Conservation (phyloP, 108 stramenopile genomes). For the Epithemia pelagica region DNA sequence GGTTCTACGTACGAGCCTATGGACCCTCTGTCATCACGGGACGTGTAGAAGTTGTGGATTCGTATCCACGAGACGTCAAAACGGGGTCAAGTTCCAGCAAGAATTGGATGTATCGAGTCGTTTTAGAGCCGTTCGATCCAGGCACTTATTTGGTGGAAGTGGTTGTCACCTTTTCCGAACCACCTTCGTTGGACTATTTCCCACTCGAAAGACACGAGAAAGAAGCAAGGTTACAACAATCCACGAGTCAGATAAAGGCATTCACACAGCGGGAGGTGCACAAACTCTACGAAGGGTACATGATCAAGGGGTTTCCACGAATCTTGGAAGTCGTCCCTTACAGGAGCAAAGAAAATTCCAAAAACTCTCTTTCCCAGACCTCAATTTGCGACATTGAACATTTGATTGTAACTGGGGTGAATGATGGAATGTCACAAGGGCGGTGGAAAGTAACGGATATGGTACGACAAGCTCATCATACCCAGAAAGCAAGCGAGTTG, state of each 20-base stretch:
- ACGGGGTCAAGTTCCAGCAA: not conserved
- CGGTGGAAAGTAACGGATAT: constrained; percentile 37
- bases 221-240: not conserved
- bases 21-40: constrained; percentile 65
- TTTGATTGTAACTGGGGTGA: constrained; percentile 6
- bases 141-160: constrained; percentile 69
- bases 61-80: constrained; percentile 5
- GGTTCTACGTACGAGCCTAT: constrained; percentile 64
- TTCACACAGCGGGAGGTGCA: constrained; percentile 20
- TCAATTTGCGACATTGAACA: constrained; percentile 12
- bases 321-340: constrained; percentile 10
- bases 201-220: constrained; percentile 19
- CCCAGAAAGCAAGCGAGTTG: not conserved
- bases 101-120: constrained; percentile 30
- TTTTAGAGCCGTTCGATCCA: constrained; percentile 39
- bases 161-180: constrained; percentile 57
- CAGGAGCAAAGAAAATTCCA: not conserved
- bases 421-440: constrained; percentile 18
- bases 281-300: constrained; percentile 68
- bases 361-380: constrained; percentile 20
- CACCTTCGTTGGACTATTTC: constrained; percentile 39
- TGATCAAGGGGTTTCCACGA: constrained; percentile 61
- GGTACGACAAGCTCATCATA: constrained; percentile 13
- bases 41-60: constrained; percentile 20
- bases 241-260: not conserved